Percentiles rank a stretch among this genome's conserved stretches.
Conservation (phyloP, 1,284 basidiomycete genomes). For the Puccinia hordei region DNA sequence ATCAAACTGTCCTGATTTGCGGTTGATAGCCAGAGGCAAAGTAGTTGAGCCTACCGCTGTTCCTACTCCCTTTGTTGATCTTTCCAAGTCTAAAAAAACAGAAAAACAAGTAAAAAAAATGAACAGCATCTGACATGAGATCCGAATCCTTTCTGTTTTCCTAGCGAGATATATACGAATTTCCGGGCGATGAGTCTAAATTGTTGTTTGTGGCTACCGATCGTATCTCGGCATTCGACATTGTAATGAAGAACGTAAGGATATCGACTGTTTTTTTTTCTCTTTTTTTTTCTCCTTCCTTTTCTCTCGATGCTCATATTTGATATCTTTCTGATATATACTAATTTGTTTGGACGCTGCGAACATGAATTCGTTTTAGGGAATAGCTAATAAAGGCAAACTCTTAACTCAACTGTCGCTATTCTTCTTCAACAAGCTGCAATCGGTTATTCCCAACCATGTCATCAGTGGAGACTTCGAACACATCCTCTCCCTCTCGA, state of each 20-base stretch:
- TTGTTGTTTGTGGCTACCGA: slow-evolving; percentile 94
- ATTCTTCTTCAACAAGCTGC: slow-evolving; percentile 90
- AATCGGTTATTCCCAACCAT: slow-evolving; percentile 75
- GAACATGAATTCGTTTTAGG: slow-evolving; percentile 64
- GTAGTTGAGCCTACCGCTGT: slow-evolving; percentile 61
- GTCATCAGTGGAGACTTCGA: slow-evolving; percentile 68
- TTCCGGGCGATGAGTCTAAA: slow-evolving; percentile 66
- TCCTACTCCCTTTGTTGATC: not conserved
- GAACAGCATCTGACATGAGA: not conserved
- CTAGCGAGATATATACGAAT: slow-evolving; percentile 76
- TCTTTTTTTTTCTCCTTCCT: not conserved
- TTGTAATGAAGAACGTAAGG: slow-evolving; percentile 81
- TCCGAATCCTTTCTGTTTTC: not conserved
- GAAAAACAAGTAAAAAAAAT: too few relatives aligned
- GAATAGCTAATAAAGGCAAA: slow-evolving; percentile 89
- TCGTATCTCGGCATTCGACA: slow-evolving; percentile 94
- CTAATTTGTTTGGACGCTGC: not conserved
- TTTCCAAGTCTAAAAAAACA: not conserved
- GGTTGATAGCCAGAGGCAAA: slow-evolving; percentile 80
- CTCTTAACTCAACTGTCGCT: slow-evolving; percentile 85
- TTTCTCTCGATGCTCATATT: not conserved
- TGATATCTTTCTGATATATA: slow-evolving; percentile 53
- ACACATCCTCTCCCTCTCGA: slow-evolving; percentile 55
- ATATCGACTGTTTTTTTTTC: not conserved
- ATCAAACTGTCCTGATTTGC: slow-evolving; percentile 62